phyloP scores from a whole-genome alignment of 164 flowering plant genomes.

The Sextonia rubra region DNA sequence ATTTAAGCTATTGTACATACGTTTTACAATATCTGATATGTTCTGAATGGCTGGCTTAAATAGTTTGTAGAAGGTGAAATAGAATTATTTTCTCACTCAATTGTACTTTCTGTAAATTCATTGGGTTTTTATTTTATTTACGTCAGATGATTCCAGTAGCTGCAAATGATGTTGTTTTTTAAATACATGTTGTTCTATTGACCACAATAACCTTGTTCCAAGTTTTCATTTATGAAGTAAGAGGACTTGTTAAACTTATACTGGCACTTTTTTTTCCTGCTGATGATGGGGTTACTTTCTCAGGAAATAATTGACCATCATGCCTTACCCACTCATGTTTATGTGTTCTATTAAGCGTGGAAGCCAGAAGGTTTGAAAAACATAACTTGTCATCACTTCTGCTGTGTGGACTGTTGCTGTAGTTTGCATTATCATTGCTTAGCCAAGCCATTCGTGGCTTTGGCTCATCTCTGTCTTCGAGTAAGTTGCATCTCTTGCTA shows the following conservation, averaged over 20 bases:
- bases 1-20: background rate
- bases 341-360: slow-evolving; percentile 57
- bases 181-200: slow-evolving; percentile 76
- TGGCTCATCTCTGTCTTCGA: slow-evolving; percentile 79
- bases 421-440: slow-evolving; percentile 62
- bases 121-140: background rate
- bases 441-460: slow-evolving; percentile 76
- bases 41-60: background rate
- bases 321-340: background rate
- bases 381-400: slow-evolving; percentile 33
- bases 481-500: slow-evolving; percentile 35
- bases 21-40: background rate
- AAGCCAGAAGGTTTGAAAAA: slow-evolving; percentile 64
- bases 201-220: slow-evolving; percentile 66
- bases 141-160: slow-evolving; percentile 95
- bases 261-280: background rate
- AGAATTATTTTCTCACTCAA: background rate
- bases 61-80: background rate
- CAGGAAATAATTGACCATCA: background rate
- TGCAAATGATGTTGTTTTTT: slow-evolving; percentile 90
- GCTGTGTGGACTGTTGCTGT: slow-evolving; percentile 56
- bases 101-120: background rate
- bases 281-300: background rate
- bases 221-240: slow-evolving; percentile 75
- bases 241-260: background rate